Evolutionary conservation across 169 alveolate genomes (phyloP).

Genomic region (Plasmodium chabaudi): DNA sequence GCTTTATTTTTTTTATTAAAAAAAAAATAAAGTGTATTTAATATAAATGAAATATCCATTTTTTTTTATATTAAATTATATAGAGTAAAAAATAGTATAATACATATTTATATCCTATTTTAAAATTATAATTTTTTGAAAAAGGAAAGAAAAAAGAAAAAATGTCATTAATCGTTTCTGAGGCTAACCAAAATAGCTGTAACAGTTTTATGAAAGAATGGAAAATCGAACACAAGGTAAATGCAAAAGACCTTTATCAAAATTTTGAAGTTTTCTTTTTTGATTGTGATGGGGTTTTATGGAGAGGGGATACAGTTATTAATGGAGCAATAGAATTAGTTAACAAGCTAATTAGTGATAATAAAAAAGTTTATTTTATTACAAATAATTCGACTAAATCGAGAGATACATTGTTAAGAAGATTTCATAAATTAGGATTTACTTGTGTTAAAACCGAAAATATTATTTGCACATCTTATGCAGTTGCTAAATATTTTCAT

Average conservation of each 20-base stretch:
- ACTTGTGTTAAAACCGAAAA: constrained; percentile 39
- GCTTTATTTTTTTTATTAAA: no score
- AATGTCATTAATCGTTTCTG: constrained; percentile 43
- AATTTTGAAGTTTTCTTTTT: constrained; percentile 77
- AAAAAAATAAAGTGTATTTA: no score
- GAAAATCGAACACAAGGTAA: constrained; percentile 18
- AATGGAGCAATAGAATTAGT: constrained; percentile 82
- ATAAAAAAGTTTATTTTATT: constrained; percentile 76
- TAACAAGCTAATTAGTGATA: constrained; percentile 43
- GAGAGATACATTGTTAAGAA: constrained; percentile 70
- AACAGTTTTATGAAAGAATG: constrained; percentile 60
- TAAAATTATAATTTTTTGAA: no score
- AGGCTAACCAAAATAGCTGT: not conserved
- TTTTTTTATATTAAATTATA: no score
- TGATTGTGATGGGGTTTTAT: constrained; percentile 84
- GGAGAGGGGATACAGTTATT: constrained; percentile 83
- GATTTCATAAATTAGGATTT: constrained; percentile 77
- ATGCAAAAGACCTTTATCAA: constrained; percentile 44
- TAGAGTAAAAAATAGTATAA: no score
- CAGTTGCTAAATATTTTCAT: constrained; percentile 70
- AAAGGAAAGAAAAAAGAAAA: not conserved
- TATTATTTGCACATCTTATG: constrained; percentile 74
- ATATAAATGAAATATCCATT: no score
- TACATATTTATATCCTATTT: no score
- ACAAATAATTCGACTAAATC: constrained; percentile 80